Percentiles rank a stretch among this genome's conserved stretches.
These are phyloP conservation scores for Chlamydomonas asymmetrica DNA, from an alignment of 139 green algal genomes.

Conservation along the genomic window DNA sequence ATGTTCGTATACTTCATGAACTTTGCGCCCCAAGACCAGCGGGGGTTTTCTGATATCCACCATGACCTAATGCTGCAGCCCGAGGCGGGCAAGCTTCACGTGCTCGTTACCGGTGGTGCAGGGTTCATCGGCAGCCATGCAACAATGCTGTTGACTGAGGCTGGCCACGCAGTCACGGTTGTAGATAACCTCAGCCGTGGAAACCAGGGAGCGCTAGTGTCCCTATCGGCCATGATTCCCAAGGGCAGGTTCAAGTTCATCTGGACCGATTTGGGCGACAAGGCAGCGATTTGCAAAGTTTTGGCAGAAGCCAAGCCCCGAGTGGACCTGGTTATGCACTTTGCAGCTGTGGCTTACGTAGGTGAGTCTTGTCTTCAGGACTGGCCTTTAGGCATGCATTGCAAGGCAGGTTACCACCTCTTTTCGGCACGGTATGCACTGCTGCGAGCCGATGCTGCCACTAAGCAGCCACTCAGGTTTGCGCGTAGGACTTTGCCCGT, in stretches of 20 bases:
- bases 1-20: constrained; percentile 14
- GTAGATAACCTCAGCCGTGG: constrained; percentile 75
- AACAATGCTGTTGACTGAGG: constrained; percentile 50
- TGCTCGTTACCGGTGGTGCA: constrained; percentile 63
- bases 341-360: constrained; percentile 78
- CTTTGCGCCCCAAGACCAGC: background rate
- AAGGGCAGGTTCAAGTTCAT: constrained; percentile 41
- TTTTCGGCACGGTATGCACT: too few species aligned
- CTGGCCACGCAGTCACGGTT: constrained; percentile 63
- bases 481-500: too few species aligned
- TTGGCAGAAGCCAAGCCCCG: constrained; percentile 21
- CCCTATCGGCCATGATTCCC: constrained; percentile 27
- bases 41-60: background rate
- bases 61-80: background rate
- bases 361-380: constrained; percentile 49
- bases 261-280: constrained; percentile 62
- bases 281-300: constrained; percentile 23
- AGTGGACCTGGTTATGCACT: constrained; percentile 76
- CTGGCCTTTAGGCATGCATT: too few species aligned
- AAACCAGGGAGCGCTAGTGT: constrained; percentile 62
- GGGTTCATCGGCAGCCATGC: constrained; percentile 78
- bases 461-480: too few species aligned
- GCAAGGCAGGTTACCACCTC: too few species aligned
- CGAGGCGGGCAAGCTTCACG: constrained; percentile 30
- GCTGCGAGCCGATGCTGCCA: too few species aligned